Evolutionary conservation across 257 asterid species (phyloP).

Genomic region (Solanum appendiculatum): DNA sequence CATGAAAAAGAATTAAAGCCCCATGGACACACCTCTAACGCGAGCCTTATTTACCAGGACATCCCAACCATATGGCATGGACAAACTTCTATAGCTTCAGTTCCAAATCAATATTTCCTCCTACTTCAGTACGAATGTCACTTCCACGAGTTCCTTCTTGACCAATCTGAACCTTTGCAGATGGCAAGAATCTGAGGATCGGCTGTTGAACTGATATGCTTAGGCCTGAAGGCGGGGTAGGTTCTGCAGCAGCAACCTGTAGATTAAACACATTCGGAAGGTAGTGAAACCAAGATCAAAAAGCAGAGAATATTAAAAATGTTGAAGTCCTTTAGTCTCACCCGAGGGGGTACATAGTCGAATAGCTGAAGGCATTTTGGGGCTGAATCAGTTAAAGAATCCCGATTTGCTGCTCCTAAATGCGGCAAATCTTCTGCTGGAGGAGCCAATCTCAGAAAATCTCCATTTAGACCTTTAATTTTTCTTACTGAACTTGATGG

Average conservation of each 20-base stretch:
- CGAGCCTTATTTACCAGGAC: background rate
- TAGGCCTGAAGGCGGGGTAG: conserved; percentile 5
- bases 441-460: conserved; percentile 69
- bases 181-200: conserved; percentile 46
- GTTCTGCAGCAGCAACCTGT: conserved; percentile 30
- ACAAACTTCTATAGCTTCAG: conserved; percentile 38
- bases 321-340: conserved; percentile 3
- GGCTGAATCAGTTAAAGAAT: conserved; percentile 5
- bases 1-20: background rate
- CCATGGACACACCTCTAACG: background rate
- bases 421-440: conserved; percentile 17
- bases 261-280: background rate
- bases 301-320: background rate
- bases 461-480: conserved; percentile 37
- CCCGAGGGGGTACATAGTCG: conserved; percentile 26
- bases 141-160: conserved; percentile 10
- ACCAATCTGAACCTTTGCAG: conserved; percentile 9
- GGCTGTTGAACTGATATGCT: conserved; percentile 22
- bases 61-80: background rate
- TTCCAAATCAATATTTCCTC: conserved; percentile 49
- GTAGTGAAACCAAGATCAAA: background rate
- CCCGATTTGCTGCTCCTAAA: background rate
- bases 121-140: conserved; percentile 19
- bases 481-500: conserved; percentile 9
- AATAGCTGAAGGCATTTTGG: conserved; percentile 4